Evolutionary conservation across 495 filamentous ascomycete species (phyloP).

Genomic region (Penicillium salamii): DNA sequence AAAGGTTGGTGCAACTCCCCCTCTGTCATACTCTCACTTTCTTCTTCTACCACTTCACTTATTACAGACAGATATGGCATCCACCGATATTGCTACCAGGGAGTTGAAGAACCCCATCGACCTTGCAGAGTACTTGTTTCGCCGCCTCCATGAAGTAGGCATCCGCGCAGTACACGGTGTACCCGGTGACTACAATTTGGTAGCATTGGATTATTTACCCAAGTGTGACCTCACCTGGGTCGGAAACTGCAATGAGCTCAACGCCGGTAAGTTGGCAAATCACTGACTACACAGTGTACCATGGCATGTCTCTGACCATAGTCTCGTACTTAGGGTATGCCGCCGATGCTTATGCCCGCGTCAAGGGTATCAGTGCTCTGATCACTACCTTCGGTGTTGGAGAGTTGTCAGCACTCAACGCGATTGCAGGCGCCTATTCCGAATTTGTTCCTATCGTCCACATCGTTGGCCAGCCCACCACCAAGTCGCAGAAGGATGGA

Average conservation of each 20-base stretch:
- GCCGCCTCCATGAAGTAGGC: conserved; percentile 60
- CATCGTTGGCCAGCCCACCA: conserved; percentile 61
- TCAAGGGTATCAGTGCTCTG: conserved; percentile 63
- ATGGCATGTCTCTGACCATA: too few species aligned
- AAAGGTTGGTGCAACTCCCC: background rate
- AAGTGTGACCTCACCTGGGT: conserved; percentile 61
- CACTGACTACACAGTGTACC: too few species aligned
- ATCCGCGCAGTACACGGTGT: conserved; percentile 62
- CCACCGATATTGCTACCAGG: conserved; percentile 51
- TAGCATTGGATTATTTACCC: conserved; percentile 60
- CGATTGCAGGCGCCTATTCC: conserved; percentile 61
- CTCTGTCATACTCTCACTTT: background rate
- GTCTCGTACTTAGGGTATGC: conserved; percentile 56
- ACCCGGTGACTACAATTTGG: conserved; percentile 56
- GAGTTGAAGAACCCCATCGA: conserved; percentile 56
- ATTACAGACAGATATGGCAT: conserved; percentile 34
- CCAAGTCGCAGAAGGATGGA: conserved; percentile 48
- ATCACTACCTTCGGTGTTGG: conserved; percentile 71
- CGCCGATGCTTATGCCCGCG: conserved; percentile 68
- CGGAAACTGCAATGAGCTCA: conserved; percentile 68
- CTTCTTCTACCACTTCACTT: too few species aligned
- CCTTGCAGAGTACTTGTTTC: conserved; percentile 61
- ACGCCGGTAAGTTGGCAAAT: conserved; percentile 51
- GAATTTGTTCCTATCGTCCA: conserved; percentile 63
- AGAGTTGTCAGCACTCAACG: conserved; percentile 67